Evolutionary conservation across 2,329 filamentous ascomycete species (phyloP).

Genomic region (Cercospora beticola): DNA sequence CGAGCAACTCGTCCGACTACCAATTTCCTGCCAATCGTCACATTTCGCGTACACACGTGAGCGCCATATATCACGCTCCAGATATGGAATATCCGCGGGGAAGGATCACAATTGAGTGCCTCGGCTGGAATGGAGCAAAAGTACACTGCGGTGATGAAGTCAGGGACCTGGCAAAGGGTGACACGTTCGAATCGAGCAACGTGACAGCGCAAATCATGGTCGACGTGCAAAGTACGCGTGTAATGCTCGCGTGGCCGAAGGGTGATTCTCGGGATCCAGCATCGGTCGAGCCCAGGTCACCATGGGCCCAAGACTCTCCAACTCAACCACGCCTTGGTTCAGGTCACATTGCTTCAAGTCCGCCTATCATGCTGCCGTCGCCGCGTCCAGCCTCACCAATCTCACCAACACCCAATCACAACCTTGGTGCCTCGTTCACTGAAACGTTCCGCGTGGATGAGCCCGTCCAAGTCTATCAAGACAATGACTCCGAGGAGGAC

Average conservation of each 20-base stretch:
- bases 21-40: slow-evolving; percentile 89
- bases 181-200: slow-evolving; percentile 86
- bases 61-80: slow-evolving; percentile 77
- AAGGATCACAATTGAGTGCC: slow-evolving; percentile 83
- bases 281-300: slow-evolving; percentile 63
- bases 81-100: slow-evolving; percentile 66
- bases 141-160: slow-evolving; percentile 86
- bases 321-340: slow-evolving; percentile 51
- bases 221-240: slow-evolving; percentile 88
- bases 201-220: slow-evolving; percentile 89
- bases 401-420: slow-evolving; percentile 64
- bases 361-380: slow-evolving; percentile 61
- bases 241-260: slow-evolving; percentile 84
- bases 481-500: slow-evolving; percentile 59
- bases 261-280: slow-evolving; percentile 49
- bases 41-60: slow-evolving; percentile 90
- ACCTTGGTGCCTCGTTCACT: slow-evolving; percentile 42
- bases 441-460: slow-evolving; percentile 43
- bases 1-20: slow-evolving; percentile 92
- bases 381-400: slow-evolving; percentile 68
- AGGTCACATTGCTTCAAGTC: slow-evolving; percentile 55
- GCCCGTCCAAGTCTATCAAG: slow-evolving; percentile 72
- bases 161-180: slow-evolving; percentile 82
- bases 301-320: slow-evolving; percentile 59
- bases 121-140: slow-evolving; percentile 94